Evolutionary conservation across 345 rosid genomes (phyloP).

Genomic region (Hypericum androsaemum): DNA sequence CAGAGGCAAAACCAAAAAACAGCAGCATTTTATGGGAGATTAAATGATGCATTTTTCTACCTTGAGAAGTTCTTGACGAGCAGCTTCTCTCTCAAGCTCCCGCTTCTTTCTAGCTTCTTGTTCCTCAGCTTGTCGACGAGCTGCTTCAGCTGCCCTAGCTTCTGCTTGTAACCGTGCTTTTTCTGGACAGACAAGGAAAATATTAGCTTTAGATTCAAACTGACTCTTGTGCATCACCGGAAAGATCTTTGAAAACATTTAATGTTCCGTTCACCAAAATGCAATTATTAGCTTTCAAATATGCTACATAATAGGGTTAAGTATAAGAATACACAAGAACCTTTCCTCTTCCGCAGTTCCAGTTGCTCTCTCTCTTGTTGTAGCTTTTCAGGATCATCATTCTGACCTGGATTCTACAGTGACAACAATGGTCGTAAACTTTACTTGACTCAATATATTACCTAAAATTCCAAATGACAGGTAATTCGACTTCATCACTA

Average conservation of each 20-base stretch:
- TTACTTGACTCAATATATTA: neutral
- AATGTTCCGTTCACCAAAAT: neutral
- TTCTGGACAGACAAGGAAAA: conserved; percentile 1
- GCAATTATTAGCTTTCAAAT: neutral
- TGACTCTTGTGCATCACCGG: no score
- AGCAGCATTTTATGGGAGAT: neutral
- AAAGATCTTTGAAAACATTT: no score
- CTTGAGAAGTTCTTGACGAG: conserved; percentile 3
- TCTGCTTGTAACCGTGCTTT: conserved; percentile 7
- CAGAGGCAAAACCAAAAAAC: neutral
- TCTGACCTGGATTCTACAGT: conserved; percentile 16
- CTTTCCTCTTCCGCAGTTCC: conserved; percentile 18
- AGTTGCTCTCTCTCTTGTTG: conserved; percentile 17
- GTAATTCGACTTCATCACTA: neutral
- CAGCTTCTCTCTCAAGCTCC: conserved; percentile 10
- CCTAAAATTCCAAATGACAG: neutral
- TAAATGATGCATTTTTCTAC: neutral
- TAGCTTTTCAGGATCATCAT: conserved; percentile 15
- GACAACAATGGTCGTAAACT: conserved; percentile 11
- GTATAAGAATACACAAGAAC: conserved; percentile 1
- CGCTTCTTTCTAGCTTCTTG: conserved; percentile 2
- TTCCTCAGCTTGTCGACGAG: conserved; percentile 4
- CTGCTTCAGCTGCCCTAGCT: conserved; percentile 8
- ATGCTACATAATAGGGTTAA: neutral
- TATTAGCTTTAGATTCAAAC: neutral